Evolutionary conservation across 331 rosid species (phyloP).

Genomic region (Malus hybrid): DNA sequence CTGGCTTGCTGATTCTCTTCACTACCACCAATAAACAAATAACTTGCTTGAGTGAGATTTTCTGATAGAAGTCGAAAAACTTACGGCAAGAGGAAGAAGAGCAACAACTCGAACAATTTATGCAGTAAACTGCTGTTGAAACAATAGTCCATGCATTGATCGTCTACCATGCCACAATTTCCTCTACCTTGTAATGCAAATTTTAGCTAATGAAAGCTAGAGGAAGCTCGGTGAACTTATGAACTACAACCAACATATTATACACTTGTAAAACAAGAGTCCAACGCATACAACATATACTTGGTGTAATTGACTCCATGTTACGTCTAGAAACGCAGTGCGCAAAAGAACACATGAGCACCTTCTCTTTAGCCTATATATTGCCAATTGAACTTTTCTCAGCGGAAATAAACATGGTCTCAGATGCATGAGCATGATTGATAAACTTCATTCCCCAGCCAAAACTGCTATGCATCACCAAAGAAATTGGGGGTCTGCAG

Average conservation of each 20-base stretch:
- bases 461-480: no score
- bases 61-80: neutral
- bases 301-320: neutral
- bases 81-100: constrained; percentile 41
- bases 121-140: constrained; percentile 48
- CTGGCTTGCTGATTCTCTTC: no score
- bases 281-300: neutral
- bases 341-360: neutral
- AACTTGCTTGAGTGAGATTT: neutral
- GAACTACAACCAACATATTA: neutral
- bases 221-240: neutral
- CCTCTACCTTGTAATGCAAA: constrained; percentile 11
- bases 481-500: no score
- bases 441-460: neutral
- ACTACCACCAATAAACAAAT: no score
- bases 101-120: constrained; percentile 34
- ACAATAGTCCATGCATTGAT: constrained; percentile 43
- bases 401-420: neutral
- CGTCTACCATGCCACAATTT: constrained; percentile 6
- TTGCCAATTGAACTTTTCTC: neutral
- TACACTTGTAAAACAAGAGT: neutral
- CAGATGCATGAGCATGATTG: neutral
- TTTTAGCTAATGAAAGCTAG: neutral
- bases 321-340: neutral
- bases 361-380: neutral